Evolutionary conservation across 1,139 yeast species (phyloP), one percentile per base, ranked within the genome.

Genomic region (Yamadazyma conglobata): DNA sequence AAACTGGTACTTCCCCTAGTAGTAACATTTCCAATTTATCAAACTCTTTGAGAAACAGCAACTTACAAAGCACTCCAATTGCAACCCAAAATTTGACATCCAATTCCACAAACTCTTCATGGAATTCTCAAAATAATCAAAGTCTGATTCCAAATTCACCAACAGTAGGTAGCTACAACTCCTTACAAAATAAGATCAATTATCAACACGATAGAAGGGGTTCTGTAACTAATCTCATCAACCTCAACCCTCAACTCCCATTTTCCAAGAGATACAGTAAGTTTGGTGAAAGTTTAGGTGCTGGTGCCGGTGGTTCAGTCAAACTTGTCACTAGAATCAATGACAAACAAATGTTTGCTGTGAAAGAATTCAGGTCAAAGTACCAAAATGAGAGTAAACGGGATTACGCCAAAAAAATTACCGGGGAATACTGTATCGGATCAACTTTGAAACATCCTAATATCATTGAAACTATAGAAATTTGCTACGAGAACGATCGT

Each of bases 261-360:
- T 76, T 82, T 40, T 73, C 84, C 14, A 86, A 83, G 50, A 68
- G 89, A 39, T 89, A 88, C 52, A 77, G 87, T 30, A 84, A 81
- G 50, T 75, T 80, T 31, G 95, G 95, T 29, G 93, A 87, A 48
- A 83, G 77, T 35, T 67, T 89, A 25, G 97, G 97, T 28, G 95
- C 95, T 8, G 97, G 97, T 36, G 96, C 96, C 3, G 97, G 97
- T 24, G 97, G 97, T 4, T 73, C 91, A 3, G 97, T 89, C 20
- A 76, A 80, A 46, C 64, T 89, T 32, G 81, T 87, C 19, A 79
- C 73, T 24, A 66, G 95, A 46, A 64, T 75, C 25, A 56, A 73
- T 15, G 96, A 88, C 56, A 76, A 75, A 35, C 72, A 72, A 39
- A 71, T 82, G 3, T 88, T 86, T 67, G 97, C 97, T 0, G 96